phyloP scores from a whole-genome alignment of 2,329 filamentous ascomycete genomes.

The Apiospora kogelbergensis region DNA sequence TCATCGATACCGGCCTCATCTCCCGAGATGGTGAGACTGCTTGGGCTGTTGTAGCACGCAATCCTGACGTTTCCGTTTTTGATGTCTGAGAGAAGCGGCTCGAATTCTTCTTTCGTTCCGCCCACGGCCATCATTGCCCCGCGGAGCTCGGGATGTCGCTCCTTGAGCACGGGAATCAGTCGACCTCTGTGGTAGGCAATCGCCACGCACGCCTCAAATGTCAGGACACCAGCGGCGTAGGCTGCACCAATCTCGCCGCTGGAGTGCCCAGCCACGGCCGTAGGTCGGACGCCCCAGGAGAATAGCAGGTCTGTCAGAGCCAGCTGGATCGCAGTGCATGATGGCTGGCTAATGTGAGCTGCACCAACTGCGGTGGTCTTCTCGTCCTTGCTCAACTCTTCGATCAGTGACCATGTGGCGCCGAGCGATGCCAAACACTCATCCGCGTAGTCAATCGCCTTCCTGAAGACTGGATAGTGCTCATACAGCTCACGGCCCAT shows the following conservation, averaged over 20 bases:
- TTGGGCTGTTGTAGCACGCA: constrained; percentile 26
- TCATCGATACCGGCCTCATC: constrained; percentile 23
- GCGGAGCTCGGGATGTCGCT: constrained; percentile 35
- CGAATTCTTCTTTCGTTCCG: constrained; percentile 40
- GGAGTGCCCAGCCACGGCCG: constrained; percentile 28
- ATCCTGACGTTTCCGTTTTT: constrained; percentile 25
- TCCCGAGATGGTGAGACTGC: constrained; percentile 23
- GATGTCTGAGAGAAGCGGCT: constrained; percentile 36
- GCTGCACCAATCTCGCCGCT: constrained; percentile 43
- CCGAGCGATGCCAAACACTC: constrained; percentile 17
- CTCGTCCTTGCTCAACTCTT: constrained; percentile 22
- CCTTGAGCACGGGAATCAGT: constrained; percentile 38
- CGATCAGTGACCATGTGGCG: constrained; percentile 36
- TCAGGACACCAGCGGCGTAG: constrained; percentile 45
- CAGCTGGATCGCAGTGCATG: constrained; percentile 42
- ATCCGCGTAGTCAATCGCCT: constrained; percentile 20
- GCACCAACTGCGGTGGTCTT: constrained; percentile 23
- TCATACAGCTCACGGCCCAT: constrained; percentile 32
- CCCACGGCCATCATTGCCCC: constrained; percentile 57
- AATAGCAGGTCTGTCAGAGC: constrained; percentile 37
- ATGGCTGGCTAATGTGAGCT: constrained; percentile 32
- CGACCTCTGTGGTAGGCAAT: constrained; percentile 37
- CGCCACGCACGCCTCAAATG: constrained; percentile 22
- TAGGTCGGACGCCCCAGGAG: constrained; percentile 26
- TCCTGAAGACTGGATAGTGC: constrained; percentile 17